Conservation (phyloP, 176 grass and related monocot genomes). For the Avena insularis region DNA sequence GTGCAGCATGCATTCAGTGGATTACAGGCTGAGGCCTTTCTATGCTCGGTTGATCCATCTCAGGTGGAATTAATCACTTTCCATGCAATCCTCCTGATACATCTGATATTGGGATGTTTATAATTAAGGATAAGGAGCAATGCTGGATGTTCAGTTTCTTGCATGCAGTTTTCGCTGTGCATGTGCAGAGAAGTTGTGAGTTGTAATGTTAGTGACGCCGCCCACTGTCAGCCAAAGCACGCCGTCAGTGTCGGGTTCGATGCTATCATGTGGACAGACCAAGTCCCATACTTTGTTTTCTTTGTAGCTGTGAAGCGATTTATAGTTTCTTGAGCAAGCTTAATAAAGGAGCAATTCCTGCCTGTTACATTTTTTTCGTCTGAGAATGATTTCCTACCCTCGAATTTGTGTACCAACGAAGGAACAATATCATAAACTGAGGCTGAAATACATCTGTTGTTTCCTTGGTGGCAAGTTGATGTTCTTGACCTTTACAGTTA, state of each 20-base stretch:
- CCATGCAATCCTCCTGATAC: neutral
- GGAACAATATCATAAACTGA: neutral
- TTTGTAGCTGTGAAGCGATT: neutral
- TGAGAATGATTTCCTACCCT: neutral
- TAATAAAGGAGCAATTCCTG: neutral
- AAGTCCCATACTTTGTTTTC: neutral
- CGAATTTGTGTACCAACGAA: neutral
- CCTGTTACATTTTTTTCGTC: neutral
- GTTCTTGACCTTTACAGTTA: neutral
- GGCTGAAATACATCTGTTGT: too few species aligned
- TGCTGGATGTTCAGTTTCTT: neutral
- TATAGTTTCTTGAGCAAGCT: neutral
- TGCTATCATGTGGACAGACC: neutral
- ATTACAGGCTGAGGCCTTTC: neutral
- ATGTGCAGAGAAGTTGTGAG: neutral
- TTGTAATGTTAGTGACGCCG: neutral
- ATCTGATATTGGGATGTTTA: neutral
- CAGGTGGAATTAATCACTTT: neutral
- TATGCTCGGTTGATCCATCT: neutral
- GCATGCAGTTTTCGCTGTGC: neutral
- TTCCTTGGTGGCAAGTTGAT: neutral
- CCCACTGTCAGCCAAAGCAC: neutral
- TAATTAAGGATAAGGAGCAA: neutral
- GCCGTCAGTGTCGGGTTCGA: neutral
- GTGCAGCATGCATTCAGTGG: neutral